Evolutionary conservation across 768 basidiomycete species (phyloP).

Genomic region (Auricularia sp.): DNA sequence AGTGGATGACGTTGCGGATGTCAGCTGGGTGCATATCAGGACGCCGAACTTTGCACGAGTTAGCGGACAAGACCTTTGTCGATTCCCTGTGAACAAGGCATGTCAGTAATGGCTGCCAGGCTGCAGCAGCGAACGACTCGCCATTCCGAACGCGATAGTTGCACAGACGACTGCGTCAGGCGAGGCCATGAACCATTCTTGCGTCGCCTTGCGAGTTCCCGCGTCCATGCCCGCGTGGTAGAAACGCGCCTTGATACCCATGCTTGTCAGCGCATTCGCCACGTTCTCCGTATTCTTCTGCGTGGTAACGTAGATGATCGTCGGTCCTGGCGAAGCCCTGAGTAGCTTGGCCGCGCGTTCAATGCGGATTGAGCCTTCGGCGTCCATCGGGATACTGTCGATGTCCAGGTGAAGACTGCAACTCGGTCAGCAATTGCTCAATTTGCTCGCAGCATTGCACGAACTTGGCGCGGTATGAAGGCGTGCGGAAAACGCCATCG

Average conservation of each 20-base stretch:
- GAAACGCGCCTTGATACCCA: constrained; percentile 19
- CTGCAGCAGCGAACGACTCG: background rate
- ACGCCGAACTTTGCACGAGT: background rate
- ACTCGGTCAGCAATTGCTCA: background rate
- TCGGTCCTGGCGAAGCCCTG: constrained; percentile 28
- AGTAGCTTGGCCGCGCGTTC: background rate
- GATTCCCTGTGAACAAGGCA: constrained; percentile 20
- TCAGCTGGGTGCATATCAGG: constrained; percentile 28
- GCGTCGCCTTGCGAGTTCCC: constrained; percentile 28
- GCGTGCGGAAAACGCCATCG: constrained; percentile 33
- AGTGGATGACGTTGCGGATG: constrained; percentile 28
- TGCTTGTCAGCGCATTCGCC: constrained; percentile 17
- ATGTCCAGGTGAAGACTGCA: constrained; percentile 28
- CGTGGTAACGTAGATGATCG: constrained; percentile 37
- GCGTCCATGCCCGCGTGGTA: constrained; percentile 36
- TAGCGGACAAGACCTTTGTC: constrained; percentile 22
- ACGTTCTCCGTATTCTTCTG: constrained; percentile 34
- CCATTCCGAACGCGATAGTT: constrained; percentile 39
- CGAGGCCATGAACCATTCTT: constrained; percentile 31
- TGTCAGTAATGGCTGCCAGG: background rate
- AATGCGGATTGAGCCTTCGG: background rate
- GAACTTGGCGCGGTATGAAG: constrained; percentile 36
- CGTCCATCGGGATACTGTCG: constrained; percentile 18
- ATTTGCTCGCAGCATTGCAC: background rate
- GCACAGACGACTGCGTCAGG: constrained; percentile 30